Evolutionary conservation across 2,329 filamentous ascomycete species (phyloP).

Genomic region (Didymella segeticola): DNA sequence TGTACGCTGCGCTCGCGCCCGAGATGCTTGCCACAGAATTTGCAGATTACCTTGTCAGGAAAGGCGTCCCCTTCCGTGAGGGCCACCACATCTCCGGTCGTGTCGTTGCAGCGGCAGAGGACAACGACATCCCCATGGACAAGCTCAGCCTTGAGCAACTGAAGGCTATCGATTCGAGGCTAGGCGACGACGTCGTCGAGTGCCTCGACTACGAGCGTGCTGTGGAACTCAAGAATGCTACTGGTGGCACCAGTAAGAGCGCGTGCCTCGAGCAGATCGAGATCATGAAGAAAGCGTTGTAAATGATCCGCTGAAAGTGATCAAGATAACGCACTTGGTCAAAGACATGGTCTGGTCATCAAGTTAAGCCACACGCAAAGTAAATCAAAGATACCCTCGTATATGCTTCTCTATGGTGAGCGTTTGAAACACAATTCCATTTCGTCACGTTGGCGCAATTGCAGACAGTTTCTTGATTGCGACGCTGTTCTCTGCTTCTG

Average conservation of each 20-base stretch:
- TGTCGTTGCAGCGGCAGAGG: constrained; percentile 75
- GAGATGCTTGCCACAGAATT: constrained; percentile 82
- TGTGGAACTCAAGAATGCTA: constrained; percentile 78
- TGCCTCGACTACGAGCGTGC: constrained; percentile 83
- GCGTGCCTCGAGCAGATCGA: constrained; percentile 70
- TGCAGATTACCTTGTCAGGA: constrained; percentile 68
- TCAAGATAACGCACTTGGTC: background rate
- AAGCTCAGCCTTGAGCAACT: constrained; percentile 71
- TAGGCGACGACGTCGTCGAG: constrained; percentile 73
- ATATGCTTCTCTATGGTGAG: too few relatives aligned
- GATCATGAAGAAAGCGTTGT: constrained; percentile 55
- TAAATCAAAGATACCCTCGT: constrained; percentile 4
- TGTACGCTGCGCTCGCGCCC: constrained; percentile 78
- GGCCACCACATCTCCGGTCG: constrained; percentile 79
- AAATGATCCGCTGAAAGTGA: background rate
- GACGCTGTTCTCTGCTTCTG: background rate
- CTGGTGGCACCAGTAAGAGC: constrained; percentile 78
- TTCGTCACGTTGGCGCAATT: too few relatives aligned
- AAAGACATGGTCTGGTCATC: too few relatives aligned
- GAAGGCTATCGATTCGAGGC: constrained; percentile 70
- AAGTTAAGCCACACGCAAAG: background rate
- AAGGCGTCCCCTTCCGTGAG: constrained; percentile 78
- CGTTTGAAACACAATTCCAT: too few relatives aligned
- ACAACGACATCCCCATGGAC: constrained; percentile 71
- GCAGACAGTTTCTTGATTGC: too few relatives aligned